Percentiles rank a stretch among this genome's conserved stretches.
Conservation (phyloP, 306 rosid genomes). For the Fragaria vesca region DNA sequence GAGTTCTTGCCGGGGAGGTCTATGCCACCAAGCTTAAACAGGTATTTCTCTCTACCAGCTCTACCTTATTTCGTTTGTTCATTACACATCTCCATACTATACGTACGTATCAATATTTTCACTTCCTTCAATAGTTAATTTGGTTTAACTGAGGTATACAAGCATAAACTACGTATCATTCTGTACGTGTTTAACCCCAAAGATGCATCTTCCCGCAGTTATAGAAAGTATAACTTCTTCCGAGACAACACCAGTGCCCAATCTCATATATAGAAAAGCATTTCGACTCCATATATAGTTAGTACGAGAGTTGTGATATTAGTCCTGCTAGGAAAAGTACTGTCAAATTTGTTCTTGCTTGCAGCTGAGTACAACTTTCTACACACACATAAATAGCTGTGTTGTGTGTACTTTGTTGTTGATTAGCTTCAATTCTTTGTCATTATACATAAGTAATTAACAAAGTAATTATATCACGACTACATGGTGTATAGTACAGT, state of each 20-base stretch:
- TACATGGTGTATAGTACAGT: background rate
- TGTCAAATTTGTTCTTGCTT: background rate
- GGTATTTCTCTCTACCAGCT: constrained; percentile 33
- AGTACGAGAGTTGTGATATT: too few relatives aligned
- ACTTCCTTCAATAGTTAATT: background rate
- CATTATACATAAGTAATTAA: background rate
- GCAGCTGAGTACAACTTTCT: background rate
- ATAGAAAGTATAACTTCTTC: background rate
- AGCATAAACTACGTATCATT: background rate
- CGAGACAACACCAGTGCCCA: background rate
- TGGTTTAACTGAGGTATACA: background rate
- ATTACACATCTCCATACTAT: background rate
- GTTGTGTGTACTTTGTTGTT: background rate
- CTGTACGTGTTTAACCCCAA: background rate
- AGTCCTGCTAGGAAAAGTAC: background rate
- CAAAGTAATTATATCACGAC: background rate
- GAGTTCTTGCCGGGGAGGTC: constrained; percentile 70
- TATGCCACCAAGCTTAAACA: constrained; percentile 59
- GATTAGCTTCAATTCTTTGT: background rate
- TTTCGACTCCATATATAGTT: background rate
- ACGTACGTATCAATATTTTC: background rate
- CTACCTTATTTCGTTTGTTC: background rate
- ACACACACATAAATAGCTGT: background rate
- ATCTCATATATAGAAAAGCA: background rate
- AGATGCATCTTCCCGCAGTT: background rate